A percentile compares a stretch with the other conserved stretches of the same genome.
phyloP scores from a whole-genome alignment of 2,329 filamentous ascomycete genomes.

The Ceratocystis lukuohia region DNA sequence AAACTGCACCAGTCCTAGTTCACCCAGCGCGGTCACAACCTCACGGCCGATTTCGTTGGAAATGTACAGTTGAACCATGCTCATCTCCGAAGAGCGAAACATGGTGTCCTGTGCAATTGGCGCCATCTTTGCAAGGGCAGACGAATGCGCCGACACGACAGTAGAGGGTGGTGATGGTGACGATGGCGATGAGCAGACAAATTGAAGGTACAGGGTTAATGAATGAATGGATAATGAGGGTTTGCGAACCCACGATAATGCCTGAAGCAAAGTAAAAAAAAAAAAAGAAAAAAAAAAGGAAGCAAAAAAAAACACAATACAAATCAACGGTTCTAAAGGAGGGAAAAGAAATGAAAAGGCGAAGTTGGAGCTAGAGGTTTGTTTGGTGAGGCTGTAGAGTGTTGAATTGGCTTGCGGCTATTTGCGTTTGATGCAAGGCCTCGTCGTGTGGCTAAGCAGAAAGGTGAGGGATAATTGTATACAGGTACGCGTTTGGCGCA shows the following conservation, averaged over 20 bases:
- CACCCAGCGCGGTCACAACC: slow-evolving; percentile 89
- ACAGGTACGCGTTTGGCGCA: background rate
- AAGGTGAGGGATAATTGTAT: slow-evolving; percentile 3
- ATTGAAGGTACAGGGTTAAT: background rate
- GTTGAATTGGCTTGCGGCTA: background rate
- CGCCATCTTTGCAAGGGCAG: slow-evolving; percentile 33
- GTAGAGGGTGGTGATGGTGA: background rate
- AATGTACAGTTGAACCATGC: slow-evolving; percentile 98
- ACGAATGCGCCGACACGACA: background rate
- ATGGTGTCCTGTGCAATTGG: slow-evolving; percentile 70
- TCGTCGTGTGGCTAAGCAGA: background rate
- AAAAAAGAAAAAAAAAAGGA: background rate
- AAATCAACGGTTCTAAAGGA: slow-evolving; percentile 4
- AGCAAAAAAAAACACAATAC: background rate
- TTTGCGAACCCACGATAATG: slow-evolving; percentile 8
- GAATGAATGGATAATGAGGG: slow-evolving; percentile 4
- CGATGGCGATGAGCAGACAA: background rate
- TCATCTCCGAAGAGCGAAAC: slow-evolving; percentile 99
- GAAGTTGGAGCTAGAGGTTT: background rate
- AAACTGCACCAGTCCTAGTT: slow-evolving; percentile 93
- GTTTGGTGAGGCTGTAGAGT: background rate
- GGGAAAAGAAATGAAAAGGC: slow-evolving; percentile 7
- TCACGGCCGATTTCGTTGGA: slow-evolving; percentile 97
- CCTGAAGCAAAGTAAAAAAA: background rate
- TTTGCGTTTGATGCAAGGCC: slow-evolving; percentile 1